Base-by-base conservation (phyloP, 345 rosid species). In the Cardiospermum halicacabum region DNA sequence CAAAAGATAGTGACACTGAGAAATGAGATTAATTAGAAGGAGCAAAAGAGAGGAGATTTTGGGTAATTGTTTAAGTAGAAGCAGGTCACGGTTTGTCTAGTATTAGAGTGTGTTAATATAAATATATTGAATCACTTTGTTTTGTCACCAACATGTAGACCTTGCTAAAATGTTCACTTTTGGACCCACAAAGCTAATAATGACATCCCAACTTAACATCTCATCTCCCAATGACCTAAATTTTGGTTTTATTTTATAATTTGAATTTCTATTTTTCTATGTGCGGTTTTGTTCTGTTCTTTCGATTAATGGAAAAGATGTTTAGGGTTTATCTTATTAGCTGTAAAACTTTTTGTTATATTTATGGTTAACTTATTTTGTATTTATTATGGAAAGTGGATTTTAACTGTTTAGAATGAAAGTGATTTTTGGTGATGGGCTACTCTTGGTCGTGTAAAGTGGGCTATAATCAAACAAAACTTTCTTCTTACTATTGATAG, bases 141-240 rank as follows among this genome's bases (percentile, higher is more conserved):
- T 56, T 18, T 82, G 85, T 80, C 84, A 74, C 84, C 84, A 82
- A 78, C 90, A 82, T 77, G 84, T 80, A 85, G 87, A 75, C 87
- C 87, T 71, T 45, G 63, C 72, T 64, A 66, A 62, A 67, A 66
- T 71, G 77, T 69, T 81, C 76, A 60, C 34, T 58, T n/a, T 31
- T 40, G 79, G 79, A 56, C 81, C 86, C 77, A 78, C 77, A 62
- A 40, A 72, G 47, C 62, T 70, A 74, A 80, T 80, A 68, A 75
- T 84, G 72, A 75, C 79, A 60, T 56, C 75, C 72, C 75, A 77
- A 71, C 76, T 75, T 68, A 55, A 28, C 59, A 11, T 53, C 15
- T 48, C 59, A 11, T 53, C 15, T 48, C 64, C 22, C 61, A 10
- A 30, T 21, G 28, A 3, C 13, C n/a, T n/a, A n/a, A n/a, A n/a